phyloP scores from a whole-genome alignment of 371 early-diverging fungal species.

The Saksenaea vasiformis region DNA sequence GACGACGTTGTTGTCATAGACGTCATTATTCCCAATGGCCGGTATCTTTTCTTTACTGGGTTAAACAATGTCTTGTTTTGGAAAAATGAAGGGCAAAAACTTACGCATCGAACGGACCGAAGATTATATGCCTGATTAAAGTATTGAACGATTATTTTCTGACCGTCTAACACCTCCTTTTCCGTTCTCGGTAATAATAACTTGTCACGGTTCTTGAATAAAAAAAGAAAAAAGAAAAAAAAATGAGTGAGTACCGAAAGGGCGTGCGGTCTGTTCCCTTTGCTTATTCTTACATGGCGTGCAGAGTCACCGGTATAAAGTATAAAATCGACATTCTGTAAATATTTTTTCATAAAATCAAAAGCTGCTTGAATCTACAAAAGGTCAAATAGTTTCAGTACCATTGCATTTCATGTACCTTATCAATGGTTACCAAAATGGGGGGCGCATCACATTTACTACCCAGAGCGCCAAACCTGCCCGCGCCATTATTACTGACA shows the following conservation, averaged over 20 bases:
- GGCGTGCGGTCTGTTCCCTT: not conserved
- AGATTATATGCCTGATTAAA: slow-evolving; percentile 24
- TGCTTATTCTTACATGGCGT: slow-evolving; percentile 17
- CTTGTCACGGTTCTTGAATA: slow-evolving; percentile 28
- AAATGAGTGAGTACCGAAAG: not conserved
- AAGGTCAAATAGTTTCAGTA: not conserved
- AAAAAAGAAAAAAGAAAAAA: slow-evolving; percentile 1
- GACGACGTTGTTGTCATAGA: slow-evolving; percentile 15
- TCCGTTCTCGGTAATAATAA: slow-evolving; percentile 8
- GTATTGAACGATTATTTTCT: slow-evolving; percentile 23
- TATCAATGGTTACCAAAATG: slow-evolving; percentile 6
- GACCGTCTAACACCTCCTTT: slow-evolving; percentile 19
- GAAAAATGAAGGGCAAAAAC: not conserved
- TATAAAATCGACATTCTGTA: slow-evolving; percentile 36
- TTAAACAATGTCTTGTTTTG: not conserved
- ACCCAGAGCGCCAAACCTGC: slow-evolving; percentile 22
- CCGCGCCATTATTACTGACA: slow-evolving; percentile 1
- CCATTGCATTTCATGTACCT: not conserved
- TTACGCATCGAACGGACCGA: slow-evolving; percentile 19
- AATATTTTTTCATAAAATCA: slow-evolving; percentile 25
- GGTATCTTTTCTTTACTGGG: slow-evolving; percentile 20
- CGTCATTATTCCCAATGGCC: slow-evolving; percentile 43
- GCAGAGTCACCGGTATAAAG: slow-evolving; percentile 42
- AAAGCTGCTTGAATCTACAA: slow-evolving; percentile 30
- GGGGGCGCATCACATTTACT: slow-evolving; percentile 31